These are phyloP conservation scores for Artemisia annua DNA, from an alignment of 129 eudicot genomes.

Conservation along the genomic window DNA sequence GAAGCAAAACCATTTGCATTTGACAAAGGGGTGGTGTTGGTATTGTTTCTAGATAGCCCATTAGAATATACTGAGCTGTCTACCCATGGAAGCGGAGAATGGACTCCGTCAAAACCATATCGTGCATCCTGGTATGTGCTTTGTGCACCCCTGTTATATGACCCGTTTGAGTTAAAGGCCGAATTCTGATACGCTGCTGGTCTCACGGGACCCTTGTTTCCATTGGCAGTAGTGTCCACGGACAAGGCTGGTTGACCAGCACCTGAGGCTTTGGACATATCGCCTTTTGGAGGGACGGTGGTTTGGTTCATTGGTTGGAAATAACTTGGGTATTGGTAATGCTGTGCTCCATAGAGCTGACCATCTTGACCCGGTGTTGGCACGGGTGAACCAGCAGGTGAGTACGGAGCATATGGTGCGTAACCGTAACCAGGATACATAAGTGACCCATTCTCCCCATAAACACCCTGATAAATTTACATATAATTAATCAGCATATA, in stretches of 20 bases:
- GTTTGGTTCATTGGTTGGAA: conserved; percentile 50
- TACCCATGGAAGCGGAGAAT: conserved; percentile 55
- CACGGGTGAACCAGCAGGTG: conserved; percentile 67
- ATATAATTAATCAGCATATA: not conserved
- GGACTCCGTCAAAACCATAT: conserved; percentile 54
- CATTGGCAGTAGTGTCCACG: conserved; percentile 43
- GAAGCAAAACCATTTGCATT: conserved; percentile 32
- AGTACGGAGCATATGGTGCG: conserved; percentile 64
- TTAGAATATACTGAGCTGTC: conserved; percentile 44
- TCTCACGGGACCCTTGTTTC: conserved; percentile 37
- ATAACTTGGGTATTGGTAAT: conserved; percentile 67
- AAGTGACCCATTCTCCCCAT: conserved; percentile 66
- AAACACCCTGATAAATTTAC: conserved; percentile 44
- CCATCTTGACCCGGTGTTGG: conserved; percentile 67
- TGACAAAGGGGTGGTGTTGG: conserved; percentile 13
- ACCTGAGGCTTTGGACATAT: conserved; percentile 32
- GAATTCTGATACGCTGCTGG: conserved; percentile 47
- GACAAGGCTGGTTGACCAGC: conserved; percentile 41
- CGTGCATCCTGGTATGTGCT: conserved; percentile 40
- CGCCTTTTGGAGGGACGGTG: conserved; percentile 48
- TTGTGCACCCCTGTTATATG: conserved; percentile 39
- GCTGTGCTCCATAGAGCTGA: conserved; percentile 70
- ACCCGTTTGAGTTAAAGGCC: conserved; percentile 35
- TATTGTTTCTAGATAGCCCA: conserved; percentile 41
- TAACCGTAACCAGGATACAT: conserved; percentile 77